Evolutionary conservation across 176 grass and related monocot genomes (phyloP).

Genomic region (Ananas comosus): DNA sequence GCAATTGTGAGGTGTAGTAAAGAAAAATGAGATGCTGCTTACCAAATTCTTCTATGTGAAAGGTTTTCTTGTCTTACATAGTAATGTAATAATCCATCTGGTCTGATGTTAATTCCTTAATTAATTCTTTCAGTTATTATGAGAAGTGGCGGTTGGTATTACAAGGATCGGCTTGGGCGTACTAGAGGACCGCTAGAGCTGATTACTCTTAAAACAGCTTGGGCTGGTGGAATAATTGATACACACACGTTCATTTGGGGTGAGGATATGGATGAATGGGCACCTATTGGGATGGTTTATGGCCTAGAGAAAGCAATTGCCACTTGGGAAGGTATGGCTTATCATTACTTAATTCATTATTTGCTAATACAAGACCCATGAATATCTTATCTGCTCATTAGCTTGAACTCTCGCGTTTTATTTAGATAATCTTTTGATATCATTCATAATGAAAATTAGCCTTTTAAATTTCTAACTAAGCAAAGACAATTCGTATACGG

Average conservation of each 20-base stretch:
- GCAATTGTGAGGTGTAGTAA: too few relatives aligned
- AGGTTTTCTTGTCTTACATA: too few relatives aligned
- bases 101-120: neutral
- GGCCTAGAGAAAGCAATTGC: constrained; percentile 34
- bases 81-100: too few relatives aligned
- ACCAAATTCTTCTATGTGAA: too few relatives aligned
- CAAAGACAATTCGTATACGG: too few relatives aligned
- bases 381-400: neutral
- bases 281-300: constrained; percentile 33
- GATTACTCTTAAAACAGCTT: constrained; percentile 37
- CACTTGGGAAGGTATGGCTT: constrained; percentile 31
- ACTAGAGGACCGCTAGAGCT: constrained; percentile 29
- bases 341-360: neutral
- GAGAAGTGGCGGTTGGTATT: constrained; percentile 36
- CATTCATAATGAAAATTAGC: neutral
- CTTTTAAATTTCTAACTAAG: too few relatives aligned
- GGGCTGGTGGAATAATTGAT: constrained; percentile 33
- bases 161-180: constrained; percentile 30
- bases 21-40: too few relatives aligned
- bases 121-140: constrained; percentile 26
- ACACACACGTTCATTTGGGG: constrained; percentile 35
- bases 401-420: neutral
- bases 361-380: neutral
- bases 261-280: constrained; percentile 33
- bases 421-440: neutral